Evolutionary conservation across 192 early-diverging fungal genomes (phyloP), one percentile per base, ranked within the genome.

Genomic region (Tieghemiomyces parasiticus): DNA sequence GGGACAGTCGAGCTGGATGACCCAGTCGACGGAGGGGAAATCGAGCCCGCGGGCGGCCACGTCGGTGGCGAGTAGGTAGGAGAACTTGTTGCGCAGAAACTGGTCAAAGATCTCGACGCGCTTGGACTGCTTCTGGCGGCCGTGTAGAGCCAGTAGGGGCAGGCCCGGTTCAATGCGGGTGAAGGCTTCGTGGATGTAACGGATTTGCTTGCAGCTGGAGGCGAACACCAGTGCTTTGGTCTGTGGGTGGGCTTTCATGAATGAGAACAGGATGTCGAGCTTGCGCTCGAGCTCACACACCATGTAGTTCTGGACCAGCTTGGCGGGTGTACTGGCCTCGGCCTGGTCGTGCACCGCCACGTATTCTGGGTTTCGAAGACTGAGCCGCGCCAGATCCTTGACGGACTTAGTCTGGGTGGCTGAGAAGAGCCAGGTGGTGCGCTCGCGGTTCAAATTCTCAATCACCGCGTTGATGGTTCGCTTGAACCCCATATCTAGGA

Each of bases 1-100:
- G 42, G 96, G 96, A 55, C 92, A 94, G 67, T 99, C 96, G 49
- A 95, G 64, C 61, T 99, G 96, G 44, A 99, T 79, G 32, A 99
- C 96, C 96, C 96, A 99, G 69, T 99, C 90, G 4, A 99, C 94
- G 14, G 91, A 86, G 0, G 96, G 94, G 64, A 99, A 95, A 71
- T 99, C 96, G 35, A 99, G 74, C 28, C 96, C 96, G 63, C 92
- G 89, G 3, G 95, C 87, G 14, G 95, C 91, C 66, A 99, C 81
- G 67, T 99, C 95, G 0, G 95, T 99, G 48, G 88, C 87, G 67
- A 99, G 91, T 35, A 99, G 61, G 35, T 81, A 85, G 4, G 87
- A 84, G 34, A 78, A 74, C 60, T 81, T 83, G 64, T 82, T 88
- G 13, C 78, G 71, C 24, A 79, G 85, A 63, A 97, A 99, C 54